These are phyloP conservation scores for Daldinia loculata DNA, from an alignment of 495 filamentous ascomycete genomes.

Conservation along the genomic window DNA sequence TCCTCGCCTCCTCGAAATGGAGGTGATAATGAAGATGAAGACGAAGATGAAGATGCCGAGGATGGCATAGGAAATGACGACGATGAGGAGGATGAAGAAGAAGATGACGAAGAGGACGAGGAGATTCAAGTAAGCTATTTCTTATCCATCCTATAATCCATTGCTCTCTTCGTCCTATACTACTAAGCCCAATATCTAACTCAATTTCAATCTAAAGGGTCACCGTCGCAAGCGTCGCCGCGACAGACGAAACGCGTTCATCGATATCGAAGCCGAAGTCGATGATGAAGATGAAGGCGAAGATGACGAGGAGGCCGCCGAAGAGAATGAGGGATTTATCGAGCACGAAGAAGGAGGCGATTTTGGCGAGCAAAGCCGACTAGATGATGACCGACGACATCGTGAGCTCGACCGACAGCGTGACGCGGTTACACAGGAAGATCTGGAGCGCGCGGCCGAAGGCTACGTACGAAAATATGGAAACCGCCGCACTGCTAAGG, in stretches of 20 bases:
- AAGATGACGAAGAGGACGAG: slow-evolving; percentile 68
- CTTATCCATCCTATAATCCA: neutral
- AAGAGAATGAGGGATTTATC: slow-evolving; percentile 83
- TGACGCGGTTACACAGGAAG: slow-evolving; percentile 82
- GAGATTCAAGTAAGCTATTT: slow-evolving; percentile 61
- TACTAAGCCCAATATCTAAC: slow-evolving; percentile 15
- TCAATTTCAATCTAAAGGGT: slow-evolving; percentile 57
- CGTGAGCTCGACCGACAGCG: slow-evolving; percentile 92
- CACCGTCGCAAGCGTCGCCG: slow-evolving; percentile 81
- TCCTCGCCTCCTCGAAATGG: slow-evolving; percentile 35
- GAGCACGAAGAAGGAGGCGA: slow-evolving; percentile 92
- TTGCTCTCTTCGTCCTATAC: slow-evolving; percentile 6
- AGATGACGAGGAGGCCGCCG: slow-evolving; percentile 86
- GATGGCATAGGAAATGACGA: slow-evolving; percentile 56
- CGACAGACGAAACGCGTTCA: slow-evolving; percentile 77
- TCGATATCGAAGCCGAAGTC: slow-evolving; percentile 97
- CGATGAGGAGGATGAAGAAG: slow-evolving; percentile 63
- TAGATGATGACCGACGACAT: slow-evolving; percentile 90
- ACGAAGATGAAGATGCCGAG: slow-evolving; percentile 61
- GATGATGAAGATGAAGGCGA: slow-evolving; percentile 94
- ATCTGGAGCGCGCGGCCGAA: slow-evolving; percentile 92
- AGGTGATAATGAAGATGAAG: slow-evolving; percentile 56
- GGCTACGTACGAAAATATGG: slow-evolving; percentile 84
- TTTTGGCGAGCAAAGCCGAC: slow-evolving; percentile 78
- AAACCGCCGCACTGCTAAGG: slow-evolving; percentile 57